Evolutionary conservation across 2,329 filamentous ascomycete genomes (phyloP), one percentile per base, ranked within the genome.

Genomic region (Penicillium sp.): DNA sequence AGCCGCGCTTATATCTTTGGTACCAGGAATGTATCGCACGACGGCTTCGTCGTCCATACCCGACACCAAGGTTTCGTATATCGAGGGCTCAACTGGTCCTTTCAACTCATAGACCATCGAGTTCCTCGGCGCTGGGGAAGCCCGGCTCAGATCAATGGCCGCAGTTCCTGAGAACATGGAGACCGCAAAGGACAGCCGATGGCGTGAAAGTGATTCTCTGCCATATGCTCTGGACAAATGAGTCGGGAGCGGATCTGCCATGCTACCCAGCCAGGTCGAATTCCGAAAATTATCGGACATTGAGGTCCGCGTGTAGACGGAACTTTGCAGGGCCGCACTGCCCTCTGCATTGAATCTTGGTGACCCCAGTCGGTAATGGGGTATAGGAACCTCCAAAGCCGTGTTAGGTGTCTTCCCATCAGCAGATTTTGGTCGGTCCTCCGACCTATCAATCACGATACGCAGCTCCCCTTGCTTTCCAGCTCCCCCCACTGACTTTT

Each of bases 1-100:
- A 13, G 94, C 94, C 29, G 94, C 94, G 26, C 87, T 88, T 18
- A 99, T 92, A 37, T 91, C 84, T 45, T 87, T 86, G 10, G 85
- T 85, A 3, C 80, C 77, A 2, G 86, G 73, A 16, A 90, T 87
- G 71, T 95, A 96, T 54, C 91, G 88, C 19, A 99, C 93, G 53
- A 96, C 86, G 1, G 87, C 80, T 43, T 84, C 83, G 69, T 96
- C 87, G 70, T 97, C 90, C 44, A 93, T 91, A 61, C 91, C 88
- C 61, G 88, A 86, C 5, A 90, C 90, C 53, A 97, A 81, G 4
- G 81, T 78, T 69, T 96, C 91, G 70, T 92, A 97, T 74, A 97
- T 90, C 2, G 72, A 70, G 5, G 78, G 75, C 28, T 76, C 71
- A 59, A 85, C 82, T 1, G 92, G 89, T 64, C 87, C 84, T 51